Percentiles rank a stretch among this genome's conserved stretches.
These are phyloP conservation scores for Auxenochlorella protothecoides DNA, from an alignment of 139 green algal species.

Conservation along the genomic window DNA sequence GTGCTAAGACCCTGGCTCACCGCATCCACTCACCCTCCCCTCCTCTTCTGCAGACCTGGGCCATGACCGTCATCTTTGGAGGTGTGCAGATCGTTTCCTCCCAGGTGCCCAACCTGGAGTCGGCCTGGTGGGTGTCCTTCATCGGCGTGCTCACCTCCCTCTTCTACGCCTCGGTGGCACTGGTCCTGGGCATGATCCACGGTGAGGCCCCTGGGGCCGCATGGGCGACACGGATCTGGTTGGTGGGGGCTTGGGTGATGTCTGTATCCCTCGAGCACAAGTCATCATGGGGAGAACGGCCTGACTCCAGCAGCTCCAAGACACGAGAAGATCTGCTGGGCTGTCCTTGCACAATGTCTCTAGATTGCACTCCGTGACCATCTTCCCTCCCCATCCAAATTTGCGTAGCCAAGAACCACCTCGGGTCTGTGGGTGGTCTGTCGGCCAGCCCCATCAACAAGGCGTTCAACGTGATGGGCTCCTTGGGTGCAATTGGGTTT, in stretches of 20 bases:
- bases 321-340: no score
- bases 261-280: not conserved
- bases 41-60: constrained; percentile 2
- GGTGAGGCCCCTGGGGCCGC: not conserved
- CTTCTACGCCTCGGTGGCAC: constrained; percentile 31
- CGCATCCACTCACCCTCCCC: no score
- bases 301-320: no score
- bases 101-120: constrained; percentile 23
- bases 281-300: no score
- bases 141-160: constrained; percentile 35
- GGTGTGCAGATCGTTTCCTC: constrained; percentile 19
- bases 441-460: constrained; percentile 1
- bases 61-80: constrained; percentile 9
- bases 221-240: no score
- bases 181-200: constrained; percentile 26
- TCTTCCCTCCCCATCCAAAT: no score
- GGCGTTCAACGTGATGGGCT: constrained; percentile 2
- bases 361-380: no score
- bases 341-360: no score
- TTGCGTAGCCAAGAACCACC: no score
- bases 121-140: constrained; percentile 27
- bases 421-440: constrained; percentile 8
- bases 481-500: constrained; percentile 15
- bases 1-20: no score
- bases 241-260: no score